Percentiles rank a stretch among this genome's conserved stretches.
These are phyloP conservation scores for Fusarium praegraminearum DNA, from an alignment of 2,329 filamentous ascomycete species.

Conservation along the genomic window DNA sequence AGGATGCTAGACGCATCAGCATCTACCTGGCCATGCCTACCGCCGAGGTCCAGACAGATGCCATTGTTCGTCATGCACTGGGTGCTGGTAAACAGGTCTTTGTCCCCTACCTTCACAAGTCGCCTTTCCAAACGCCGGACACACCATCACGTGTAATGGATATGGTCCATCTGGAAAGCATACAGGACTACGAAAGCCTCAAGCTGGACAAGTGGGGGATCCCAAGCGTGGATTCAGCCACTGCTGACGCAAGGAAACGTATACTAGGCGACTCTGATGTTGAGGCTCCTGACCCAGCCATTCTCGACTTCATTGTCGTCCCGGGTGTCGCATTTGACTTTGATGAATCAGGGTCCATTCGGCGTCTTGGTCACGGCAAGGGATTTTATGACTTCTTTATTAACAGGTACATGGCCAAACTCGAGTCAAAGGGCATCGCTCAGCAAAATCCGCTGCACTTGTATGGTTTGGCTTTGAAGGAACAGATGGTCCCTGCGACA, in stretches of 20 bases:
- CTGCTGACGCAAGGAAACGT: constrained; percentile 75
- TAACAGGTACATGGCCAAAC: constrained; percentile 72
- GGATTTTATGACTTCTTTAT: constrained; percentile 98
- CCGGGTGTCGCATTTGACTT: constrained; percentile 93
- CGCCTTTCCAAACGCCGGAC: constrained; percentile 58
- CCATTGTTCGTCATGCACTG: constrained; percentile 85
- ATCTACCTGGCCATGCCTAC: constrained; percentile 94
- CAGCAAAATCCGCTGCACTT: constrained; percentile 60
- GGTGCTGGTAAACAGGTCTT: constrained; percentile 84
- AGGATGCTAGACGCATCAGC: constrained; percentile 79
- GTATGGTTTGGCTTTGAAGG: constrained; percentile 84
- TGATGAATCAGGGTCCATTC: constrained; percentile 66
- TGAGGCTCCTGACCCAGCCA: constrained; percentile 57
- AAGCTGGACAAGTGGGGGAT: constrained; percentile 91
- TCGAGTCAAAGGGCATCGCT: constrained; percentile 51
- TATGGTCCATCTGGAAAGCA: constrained; percentile 83
- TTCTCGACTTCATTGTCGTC: constrained; percentile 88
- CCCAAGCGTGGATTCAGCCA: constrained; percentile 79
- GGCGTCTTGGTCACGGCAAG: constrained; percentile 90
- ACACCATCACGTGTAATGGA: constrained; percentile 84
- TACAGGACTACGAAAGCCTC: constrained; percentile 82
- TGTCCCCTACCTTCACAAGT: constrained; percentile 86
- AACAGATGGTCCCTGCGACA: constrained; percentile 78
- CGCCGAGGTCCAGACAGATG: constrained; percentile 85
- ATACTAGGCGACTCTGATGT: constrained; percentile 74